These are phyloP conservation scores for Delitschia confertaspora DNA, from an alignment of 495 filamentous ascomycete genomes.

Conservation along the genomic window DNA sequence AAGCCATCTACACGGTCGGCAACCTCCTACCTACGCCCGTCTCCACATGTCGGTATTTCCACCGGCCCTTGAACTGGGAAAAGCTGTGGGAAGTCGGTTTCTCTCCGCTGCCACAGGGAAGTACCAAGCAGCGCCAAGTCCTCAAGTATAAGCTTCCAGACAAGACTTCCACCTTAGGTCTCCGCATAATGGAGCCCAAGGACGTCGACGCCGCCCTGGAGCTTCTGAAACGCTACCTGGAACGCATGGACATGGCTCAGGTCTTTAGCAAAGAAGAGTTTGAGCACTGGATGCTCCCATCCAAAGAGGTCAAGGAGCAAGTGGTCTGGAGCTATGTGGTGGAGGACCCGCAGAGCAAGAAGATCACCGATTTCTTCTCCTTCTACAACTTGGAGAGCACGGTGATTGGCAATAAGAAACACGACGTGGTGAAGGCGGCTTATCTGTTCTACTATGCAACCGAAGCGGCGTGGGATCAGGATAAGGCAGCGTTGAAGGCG, in stretches of 20 bases:
- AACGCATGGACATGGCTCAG: slow-evolving; percentile 74
- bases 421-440: slow-evolving; percentile 69
- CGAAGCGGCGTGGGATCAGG: slow-evolving; percentile 60
- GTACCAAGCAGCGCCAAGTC: slow-evolving; percentile 73
- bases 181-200: slow-evolving; percentile 71
- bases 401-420: slow-evolving; percentile 69
- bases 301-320: slow-evolving; percentile 55
- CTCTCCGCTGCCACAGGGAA: slow-evolving; percentile 67
- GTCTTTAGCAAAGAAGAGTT: slow-evolving; percentile 70
- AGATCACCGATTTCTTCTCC: slow-evolving; percentile 92
- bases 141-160: slow-evolving; percentile 69
- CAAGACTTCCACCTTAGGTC: slow-evolving; percentile 56
- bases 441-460: slow-evolving; percentile 96
- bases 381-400: slow-evolving; percentile 93
- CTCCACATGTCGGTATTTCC: slow-evolving; percentile 87
- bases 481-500: slow-evolving; percentile 50
- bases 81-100: slow-evolving; percentile 93
- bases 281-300: slow-evolving; percentile 78
- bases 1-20: slow-evolving; percentile 92
- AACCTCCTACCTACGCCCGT: slow-evolving; percentile 83
- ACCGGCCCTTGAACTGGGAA: slow-evolving; percentile 85
- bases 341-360: slow-evolving; percentile 61
- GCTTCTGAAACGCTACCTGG: slow-evolving; percentile 68
- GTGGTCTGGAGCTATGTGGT: slow-evolving; percentile 90
- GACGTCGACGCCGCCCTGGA: slow-evolving; percentile 70